Conservation (phyloP, 2,329 filamentous ascomycete genomes). For the Tolypocladium paradoxum region DNA sequence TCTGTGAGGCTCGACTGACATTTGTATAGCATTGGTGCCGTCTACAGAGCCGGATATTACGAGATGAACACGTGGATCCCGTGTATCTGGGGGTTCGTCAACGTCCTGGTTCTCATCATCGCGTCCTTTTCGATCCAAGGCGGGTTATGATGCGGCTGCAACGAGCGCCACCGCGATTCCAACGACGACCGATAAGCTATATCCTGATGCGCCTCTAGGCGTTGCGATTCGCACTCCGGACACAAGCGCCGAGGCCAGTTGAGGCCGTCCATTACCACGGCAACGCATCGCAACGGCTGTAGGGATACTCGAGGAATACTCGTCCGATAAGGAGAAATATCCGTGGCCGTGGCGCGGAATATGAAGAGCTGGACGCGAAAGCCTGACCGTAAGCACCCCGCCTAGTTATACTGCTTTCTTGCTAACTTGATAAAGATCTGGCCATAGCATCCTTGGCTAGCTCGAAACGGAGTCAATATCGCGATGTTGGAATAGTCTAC, state of each 20-base stretch:
- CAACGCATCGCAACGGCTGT: neutral
- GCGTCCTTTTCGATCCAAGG: slow-evolving; percentile 92
- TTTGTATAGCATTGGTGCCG: slow-evolving; percentile 55
- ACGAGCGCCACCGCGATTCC: neutral
- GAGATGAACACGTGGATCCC: slow-evolving; percentile 93
- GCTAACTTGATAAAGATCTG: neutral
- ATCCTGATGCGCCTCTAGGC: neutral
- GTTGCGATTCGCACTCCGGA: neutral
- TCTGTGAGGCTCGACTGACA: slow-evolving; percentile 7
- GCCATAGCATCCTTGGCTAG: neutral
- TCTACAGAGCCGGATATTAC: slow-evolving; percentile 75
- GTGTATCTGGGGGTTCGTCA: slow-evolving; percentile 78
- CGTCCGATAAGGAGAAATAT: neutral
- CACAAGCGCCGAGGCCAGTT: neutral
- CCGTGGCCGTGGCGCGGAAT: neutral
- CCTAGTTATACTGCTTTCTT: neutral
- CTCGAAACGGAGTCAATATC: neutral
- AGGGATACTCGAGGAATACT: neutral
- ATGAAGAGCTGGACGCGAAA: no score
- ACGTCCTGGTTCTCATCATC: slow-evolving; percentile 69
- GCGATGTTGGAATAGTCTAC: no score
- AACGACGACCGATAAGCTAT: neutral
- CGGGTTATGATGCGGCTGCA: slow-evolving; percentile 49
- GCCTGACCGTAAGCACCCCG: neutral
- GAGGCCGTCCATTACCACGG: neutral